These are phyloP conservation scores for Exophiala bonariae DNA, from an alignment of 2,329 filamentous ascomycete genomes.

Conservation along the genomic window DNA sequence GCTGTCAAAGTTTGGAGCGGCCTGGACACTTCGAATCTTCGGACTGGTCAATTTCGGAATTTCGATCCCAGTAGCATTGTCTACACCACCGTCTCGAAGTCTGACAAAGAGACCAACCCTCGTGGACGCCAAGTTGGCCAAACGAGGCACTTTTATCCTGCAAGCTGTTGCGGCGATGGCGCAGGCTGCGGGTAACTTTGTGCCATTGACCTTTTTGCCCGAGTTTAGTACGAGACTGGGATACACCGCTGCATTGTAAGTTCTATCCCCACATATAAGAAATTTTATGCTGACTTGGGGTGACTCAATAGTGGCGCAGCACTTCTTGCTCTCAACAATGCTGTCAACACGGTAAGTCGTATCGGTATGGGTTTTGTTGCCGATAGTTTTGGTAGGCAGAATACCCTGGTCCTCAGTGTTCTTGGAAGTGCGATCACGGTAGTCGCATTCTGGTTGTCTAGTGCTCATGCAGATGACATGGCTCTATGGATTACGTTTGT, in stretches of 20 bases:
- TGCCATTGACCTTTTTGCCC: constrained; percentile 41
- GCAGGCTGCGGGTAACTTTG: constrained; percentile 40
- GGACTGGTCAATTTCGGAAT: constrained; percentile 30
- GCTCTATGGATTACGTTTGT: constrained; percentile 30
- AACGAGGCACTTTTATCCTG: constrained; percentile 37
- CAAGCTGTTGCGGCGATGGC: constrained; percentile 38
- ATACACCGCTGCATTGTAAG: constrained; percentile 31
- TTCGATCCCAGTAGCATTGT: constrained; percentile 33
- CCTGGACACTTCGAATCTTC: constrained; percentile 35
- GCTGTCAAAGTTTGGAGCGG: constrained; percentile 36
- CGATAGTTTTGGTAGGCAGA: constrained; percentile 41
- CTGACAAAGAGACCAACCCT: constrained; percentile 31
- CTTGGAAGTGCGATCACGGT: constrained; percentile 31
- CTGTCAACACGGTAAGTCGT: constrained; percentile 40
- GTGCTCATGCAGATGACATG: constrained; percentile 27
- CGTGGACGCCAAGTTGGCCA: constrained; percentile 37
- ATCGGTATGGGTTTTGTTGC: constrained; percentile 40
- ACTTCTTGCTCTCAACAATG: constrained; percentile 42
- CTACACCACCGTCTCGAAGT: constrained; percentile 24
- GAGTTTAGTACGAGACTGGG: constrained; percentile 40
- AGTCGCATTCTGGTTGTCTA: constrained; percentile 32
- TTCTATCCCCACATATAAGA: neutral
- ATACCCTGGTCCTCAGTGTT: constrained; percentile 37
- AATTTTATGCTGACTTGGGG: neutral
- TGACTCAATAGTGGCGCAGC: constrained; percentile 33